These are phyloP conservation scores for Phytopythium aichiense DNA, from an alignment of 352 stramenopile species.

Conservation along the genomic window DNA sequence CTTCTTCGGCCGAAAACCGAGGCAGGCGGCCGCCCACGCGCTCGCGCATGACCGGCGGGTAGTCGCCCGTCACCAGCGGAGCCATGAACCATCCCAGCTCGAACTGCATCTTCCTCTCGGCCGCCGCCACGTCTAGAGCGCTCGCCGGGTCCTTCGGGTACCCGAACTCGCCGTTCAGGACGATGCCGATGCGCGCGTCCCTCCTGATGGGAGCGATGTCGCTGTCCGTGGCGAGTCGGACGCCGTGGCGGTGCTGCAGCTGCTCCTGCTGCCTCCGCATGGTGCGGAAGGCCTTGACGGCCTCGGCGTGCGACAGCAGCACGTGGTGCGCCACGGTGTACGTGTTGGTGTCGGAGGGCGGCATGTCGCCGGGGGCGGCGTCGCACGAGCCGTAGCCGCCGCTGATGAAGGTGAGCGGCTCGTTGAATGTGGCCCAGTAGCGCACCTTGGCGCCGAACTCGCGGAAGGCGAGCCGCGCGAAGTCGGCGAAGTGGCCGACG, in stretches of 20 bases:
- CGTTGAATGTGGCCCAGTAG: slow-evolving; percentile 96
- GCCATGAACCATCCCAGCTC: slow-evolving; percentile 86
- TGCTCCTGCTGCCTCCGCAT: slow-evolving; percentile 36
- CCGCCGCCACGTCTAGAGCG: slow-evolving; percentile 39
- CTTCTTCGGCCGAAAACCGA: slow-evolving; percentile 70
- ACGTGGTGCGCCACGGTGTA: slow-evolving; percentile 86
- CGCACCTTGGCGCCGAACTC: slow-evolving; percentile 90
- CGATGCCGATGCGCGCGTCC: slow-evolving; percentile 85
- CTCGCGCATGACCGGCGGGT: slow-evolving; percentile 85
- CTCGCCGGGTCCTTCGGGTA: slow-evolving; percentile 66
- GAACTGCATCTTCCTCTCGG: slow-evolving; percentile 80
- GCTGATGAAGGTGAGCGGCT: slow-evolving; percentile 86
- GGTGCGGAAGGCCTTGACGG: slow-evolving; percentile 82
- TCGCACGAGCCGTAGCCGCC: slow-evolving; percentile 82
- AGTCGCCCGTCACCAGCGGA: slow-evolving; percentile 85
- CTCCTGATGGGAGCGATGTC: slow-evolving; percentile 12
- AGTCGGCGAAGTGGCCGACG: slow-evolving; percentile 78
- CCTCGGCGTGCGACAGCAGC: slow-evolving; percentile 86
- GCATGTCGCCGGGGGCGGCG: slow-evolving; percentile 24
- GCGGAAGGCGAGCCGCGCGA: slow-evolving; percentile 88
- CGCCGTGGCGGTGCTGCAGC: neutral
- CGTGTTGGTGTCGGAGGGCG: slow-evolving; percentile 31
- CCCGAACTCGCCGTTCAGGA: slow-evolving; percentile 75
- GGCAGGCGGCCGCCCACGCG: slow-evolving; percentile 74
- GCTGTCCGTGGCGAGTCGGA: neutral